Evolutionary conservation across 2,329 filamentous ascomycete genomes (phyloP).

Genomic region (Pseudogymnoascus sp.): DNA sequence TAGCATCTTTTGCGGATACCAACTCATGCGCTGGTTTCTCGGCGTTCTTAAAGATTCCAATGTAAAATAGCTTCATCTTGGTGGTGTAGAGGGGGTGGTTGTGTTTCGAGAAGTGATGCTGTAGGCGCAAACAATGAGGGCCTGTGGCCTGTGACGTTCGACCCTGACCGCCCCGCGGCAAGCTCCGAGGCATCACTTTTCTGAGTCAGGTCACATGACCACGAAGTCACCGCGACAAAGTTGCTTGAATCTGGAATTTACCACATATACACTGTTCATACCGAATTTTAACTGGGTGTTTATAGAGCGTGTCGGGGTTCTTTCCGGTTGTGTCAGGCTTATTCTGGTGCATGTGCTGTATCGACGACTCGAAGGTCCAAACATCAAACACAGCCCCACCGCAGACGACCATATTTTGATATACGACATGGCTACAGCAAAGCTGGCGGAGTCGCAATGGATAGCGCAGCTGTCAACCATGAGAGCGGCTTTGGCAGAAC

Average conservation of each 20-base stretch:
- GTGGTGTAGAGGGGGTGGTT: slow-evolving; percentile 19
- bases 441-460: slow-evolving; percentile 56
- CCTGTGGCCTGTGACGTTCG: slow-evolving; percentile 4
- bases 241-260: neutral
- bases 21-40: slow-evolving; percentile 68
- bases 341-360: neutral
- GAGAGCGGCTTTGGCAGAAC: slow-evolving; percentile 71
- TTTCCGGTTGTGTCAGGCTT: neutral
- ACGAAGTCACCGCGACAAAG: neutral
- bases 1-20: slow-evolving; percentile 9
- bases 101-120: slow-evolving; percentile 1
- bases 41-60: slow-evolving; percentile 79
- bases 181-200: neutral
- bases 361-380: neutral
- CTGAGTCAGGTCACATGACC: slow-evolving; percentile 5
- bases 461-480: slow-evolving; percentile 76
- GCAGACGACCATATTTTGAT: neutral
- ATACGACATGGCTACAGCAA: neutral
- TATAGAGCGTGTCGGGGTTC: neutral
- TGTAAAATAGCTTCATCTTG: slow-evolving; percentile 80
- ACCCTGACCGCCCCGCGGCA: slow-evolving; percentile 5
- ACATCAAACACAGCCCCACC: neutral
- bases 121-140: slow-evolving; percentile 6
- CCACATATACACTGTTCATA: neutral
- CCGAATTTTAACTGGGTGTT: neutral